Base-by-base conservation (phyloP, 2,329 filamentous ascomycete species). In the Chlorencoelia australis region DNA sequence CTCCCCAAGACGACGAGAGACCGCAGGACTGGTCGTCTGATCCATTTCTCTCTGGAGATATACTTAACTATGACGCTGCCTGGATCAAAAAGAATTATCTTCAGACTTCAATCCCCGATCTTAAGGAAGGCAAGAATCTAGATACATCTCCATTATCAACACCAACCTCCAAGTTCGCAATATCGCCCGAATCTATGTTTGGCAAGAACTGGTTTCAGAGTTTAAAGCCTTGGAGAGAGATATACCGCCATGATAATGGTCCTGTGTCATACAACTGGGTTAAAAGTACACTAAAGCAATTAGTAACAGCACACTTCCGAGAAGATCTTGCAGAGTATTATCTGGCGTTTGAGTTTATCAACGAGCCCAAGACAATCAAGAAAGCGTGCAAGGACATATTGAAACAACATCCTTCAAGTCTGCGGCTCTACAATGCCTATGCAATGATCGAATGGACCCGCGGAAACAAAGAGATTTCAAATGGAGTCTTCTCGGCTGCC, bases 391-490 rank as follows among this genome's bases (percentile, higher is more conserved):
- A 85, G 50, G 59, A 61, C 5, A 62, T 94, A 0, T 59, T 95
- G n/a, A 89, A 82, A 52, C 68, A 67, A 31, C 71, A 74, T 37
- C 66, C 77, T 0, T 66, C 73, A 1, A 80, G 75, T 47, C 56
- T 83, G 3, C 63, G 67, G 10, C 63, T 95, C 0, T 95, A 93
- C 59, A 82, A 86, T 47, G 75, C 78, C 0, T 94, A 89, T 52
- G 84, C 81, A 0, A 60, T 85, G 10, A 73, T 86, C 3, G 84
- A 94, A 57, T 67, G 61, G 46, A 63, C 65, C 1, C 69, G 68
- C 19, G 73, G 68, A 0, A 78, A 80, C 16, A 47, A 54, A 2
- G 65, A 72, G 1, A 63, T 74, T 30, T 78, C 81, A 4, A 61
- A 67, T 15, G 75, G 73, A 34, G 76, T 91, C 0, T 71, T 89